Conservation (phyloP, 768 basidiomycete species). For the Suillus americanus region DNA sequence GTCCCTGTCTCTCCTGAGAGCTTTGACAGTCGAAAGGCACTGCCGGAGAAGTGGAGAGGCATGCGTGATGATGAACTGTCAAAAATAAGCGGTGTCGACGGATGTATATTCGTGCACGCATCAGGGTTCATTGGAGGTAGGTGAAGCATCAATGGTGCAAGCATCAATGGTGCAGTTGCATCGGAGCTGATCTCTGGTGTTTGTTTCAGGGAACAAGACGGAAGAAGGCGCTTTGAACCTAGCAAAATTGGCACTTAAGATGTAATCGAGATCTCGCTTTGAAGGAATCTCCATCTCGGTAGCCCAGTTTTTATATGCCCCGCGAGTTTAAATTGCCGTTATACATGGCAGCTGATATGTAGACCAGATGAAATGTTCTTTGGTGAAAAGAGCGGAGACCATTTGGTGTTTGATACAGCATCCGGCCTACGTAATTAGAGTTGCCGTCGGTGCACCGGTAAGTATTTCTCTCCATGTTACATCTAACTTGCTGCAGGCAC, state of each 20-base stretch:
- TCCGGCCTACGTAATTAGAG: neutral
- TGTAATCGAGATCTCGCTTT: slow-evolving; percentile 21
- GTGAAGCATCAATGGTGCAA: slow-evolving; percentile 19
- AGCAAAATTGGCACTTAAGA: slow-evolving; percentile 63
- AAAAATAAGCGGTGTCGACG: slow-evolving; percentile 69
- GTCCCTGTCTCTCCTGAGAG: slow-evolving; percentile 80
- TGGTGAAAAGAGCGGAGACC: neutral
- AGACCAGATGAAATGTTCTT: slow-evolving; percentile 1
- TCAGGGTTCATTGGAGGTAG: slow-evolving; percentile 95
- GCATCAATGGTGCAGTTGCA: slow-evolving; percentile 7
- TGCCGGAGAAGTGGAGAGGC: slow-evolving; percentile 94
- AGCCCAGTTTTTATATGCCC: neutral
- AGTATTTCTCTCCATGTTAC: neutral
- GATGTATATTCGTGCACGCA: slow-evolving; percentile 91
- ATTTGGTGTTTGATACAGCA: neutral
- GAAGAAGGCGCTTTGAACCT: slow-evolving; percentile 84
- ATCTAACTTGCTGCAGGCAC: slow-evolving; percentile 3
- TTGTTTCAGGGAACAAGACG: slow-evolving; percentile 73
- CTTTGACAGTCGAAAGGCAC: slow-evolving; percentile 87
- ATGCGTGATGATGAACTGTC: slow-evolving; percentile 83
- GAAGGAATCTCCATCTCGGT: slow-evolving; percentile 2
- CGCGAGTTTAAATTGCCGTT: slow-evolving; percentile 3
- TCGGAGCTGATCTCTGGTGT: neutral
- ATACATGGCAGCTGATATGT: neutral
- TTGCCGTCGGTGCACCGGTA: neutral